These are phyloP conservation scores for Pseudopediastrum boryanum DNA, from an alignment of 139 green algal species.

Conservation along the genomic window DNA sequence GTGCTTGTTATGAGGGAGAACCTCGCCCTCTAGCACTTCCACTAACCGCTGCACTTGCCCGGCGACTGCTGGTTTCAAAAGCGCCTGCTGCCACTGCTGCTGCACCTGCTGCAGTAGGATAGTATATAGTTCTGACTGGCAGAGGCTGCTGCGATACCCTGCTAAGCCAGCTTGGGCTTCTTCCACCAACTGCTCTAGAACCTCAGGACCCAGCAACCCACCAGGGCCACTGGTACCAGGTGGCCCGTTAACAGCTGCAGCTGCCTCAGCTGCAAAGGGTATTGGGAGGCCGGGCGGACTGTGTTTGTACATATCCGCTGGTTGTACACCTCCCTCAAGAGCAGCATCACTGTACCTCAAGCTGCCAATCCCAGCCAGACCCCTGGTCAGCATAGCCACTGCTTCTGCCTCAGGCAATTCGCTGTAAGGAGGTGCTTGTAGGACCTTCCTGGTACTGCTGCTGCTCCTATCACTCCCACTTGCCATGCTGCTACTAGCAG, in stretches of 20 bases:
- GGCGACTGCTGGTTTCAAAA: neutral
- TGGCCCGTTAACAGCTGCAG: neutral
- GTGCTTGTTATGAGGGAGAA: constrained; percentile 46
- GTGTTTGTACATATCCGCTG: neutral
- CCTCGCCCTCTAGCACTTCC: constrained; percentile 34
- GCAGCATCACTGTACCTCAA: constrained; percentile 15
- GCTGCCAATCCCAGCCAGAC: neutral
- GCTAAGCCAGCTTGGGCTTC: neutral
- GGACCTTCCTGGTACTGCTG: neutral
- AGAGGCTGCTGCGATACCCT: constrained; percentile 2
- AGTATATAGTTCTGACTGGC: neutral
- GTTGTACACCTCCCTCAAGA: neutral
- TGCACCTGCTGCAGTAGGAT: neutral
- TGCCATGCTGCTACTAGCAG: neutral
- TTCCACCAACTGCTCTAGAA: neutral
- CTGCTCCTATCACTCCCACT: neutral
- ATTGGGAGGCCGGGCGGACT: neutral
- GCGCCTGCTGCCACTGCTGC: constrained; percentile 1
- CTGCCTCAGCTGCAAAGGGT: constrained; percentile 23
- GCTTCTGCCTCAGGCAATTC: neutral
- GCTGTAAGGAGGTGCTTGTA: neutral
- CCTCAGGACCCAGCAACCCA: no score
- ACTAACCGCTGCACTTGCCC: constrained; percentile 24
- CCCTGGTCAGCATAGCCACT: neutral
- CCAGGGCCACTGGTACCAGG: neutral